A percentile compares a stretch with the other conserved stretches of the same genome.
These are phyloP conservation scores for Fusarium hainanense DNA, from an alignment of 2,329 filamentous ascomycete species.

Conservation along the genomic window DNA sequence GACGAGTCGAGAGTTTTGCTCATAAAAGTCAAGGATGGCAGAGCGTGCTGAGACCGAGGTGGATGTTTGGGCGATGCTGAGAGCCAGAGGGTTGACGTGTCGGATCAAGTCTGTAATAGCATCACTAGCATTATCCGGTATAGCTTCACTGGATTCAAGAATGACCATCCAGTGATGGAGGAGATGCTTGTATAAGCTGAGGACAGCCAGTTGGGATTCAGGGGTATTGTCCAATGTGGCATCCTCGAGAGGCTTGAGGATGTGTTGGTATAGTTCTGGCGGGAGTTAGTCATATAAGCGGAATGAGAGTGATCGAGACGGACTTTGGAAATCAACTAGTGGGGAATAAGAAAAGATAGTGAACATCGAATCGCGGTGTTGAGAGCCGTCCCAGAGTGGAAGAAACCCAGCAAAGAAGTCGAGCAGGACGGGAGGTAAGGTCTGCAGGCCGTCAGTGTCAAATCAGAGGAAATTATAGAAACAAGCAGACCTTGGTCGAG, in stretches of 20 bases:
- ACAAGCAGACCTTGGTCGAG: conserved; percentile 63
- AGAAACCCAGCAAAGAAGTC: conserved; percentile 66
- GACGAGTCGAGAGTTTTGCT: conserved; percentile 67
- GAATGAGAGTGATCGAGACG: conserved; percentile 1
- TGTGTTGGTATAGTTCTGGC: conserved; percentile 62
- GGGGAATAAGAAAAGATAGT: conserved; percentile 67
- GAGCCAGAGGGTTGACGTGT: conserved; percentile 66
- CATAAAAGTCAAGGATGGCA: conserved; percentile 76
- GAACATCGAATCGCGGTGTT: conserved; percentile 65
- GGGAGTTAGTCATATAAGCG: conserved; percentile 35
- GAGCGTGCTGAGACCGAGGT: conserved; percentile 59
- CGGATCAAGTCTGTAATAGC: conserved; percentile 57
- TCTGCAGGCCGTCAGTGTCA: conserved; percentile 47
- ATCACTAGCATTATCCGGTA: conserved; percentile 51
- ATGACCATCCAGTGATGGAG: conserved; percentile 68
- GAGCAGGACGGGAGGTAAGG: conserved; percentile 61
- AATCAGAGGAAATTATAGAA: not conserved
- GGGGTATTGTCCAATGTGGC: conserved; percentile 61
- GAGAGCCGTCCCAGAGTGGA: conserved; percentile 69
- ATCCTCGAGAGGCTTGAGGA: conserved; percentile 64
- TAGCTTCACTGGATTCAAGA: conserved; percentile 55
- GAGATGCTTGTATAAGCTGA: conserved; percentile 74
- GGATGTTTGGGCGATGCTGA: conserved; percentile 69
- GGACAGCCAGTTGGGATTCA: conserved; percentile 67
- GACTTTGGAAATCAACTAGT: conserved; percentile 67